Evolutionary conservation across 1,284 basidiomycete genomes (phyloP), one percentile per base, ranked within the genome.

Genomic region (Ganoderma sinense): DNA sequence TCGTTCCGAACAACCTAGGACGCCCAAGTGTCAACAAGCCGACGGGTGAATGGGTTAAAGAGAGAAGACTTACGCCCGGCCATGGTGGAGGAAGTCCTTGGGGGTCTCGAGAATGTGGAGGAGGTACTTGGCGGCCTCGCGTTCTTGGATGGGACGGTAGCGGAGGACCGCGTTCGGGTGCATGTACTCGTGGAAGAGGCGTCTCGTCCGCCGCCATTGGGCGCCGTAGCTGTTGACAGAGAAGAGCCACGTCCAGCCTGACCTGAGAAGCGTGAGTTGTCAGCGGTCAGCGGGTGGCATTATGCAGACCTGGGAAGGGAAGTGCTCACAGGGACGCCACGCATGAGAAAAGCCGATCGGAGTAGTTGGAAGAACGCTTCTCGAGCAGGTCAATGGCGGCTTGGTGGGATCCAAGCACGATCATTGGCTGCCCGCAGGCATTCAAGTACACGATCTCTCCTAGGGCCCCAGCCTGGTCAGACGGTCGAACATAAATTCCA

Each of bases 341-440:
- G 23, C 51, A 51, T 18, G 68, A 68, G 4, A 14, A 59, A 16
- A 31, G 40, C 43, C 69, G 62, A 51, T 70, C 68, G 14, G 69
- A 71, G 58, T 77, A 78, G 20, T 74, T 75, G 3, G 73, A 60
- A 2, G 84, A 83, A 26, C 82, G 78, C 63, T 81, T 84, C n/a
- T 85, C 84, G 31, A 86, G 76, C 13, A 86, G 75, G 4, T 83
- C 84, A 16, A 72, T 74, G 7, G 80, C 82, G 14, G 62, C 65
- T n/a, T 73, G 66, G 18, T 67, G 62, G 0, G 74, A 66, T n/a
- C 71, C 73, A 20, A 75, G 26, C 29, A 75, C 48, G 33, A 75
- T 18, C 33, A 74, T 67, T n/a, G 66, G 51, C 45, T 70, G 68
- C 0, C 68, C 69, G 13, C 65, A 59, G 4, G 65, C 68, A 51